Conservation (phyloP, 495 filamentous ascomycete species). For the Geoglossum glabrum region DNA sequence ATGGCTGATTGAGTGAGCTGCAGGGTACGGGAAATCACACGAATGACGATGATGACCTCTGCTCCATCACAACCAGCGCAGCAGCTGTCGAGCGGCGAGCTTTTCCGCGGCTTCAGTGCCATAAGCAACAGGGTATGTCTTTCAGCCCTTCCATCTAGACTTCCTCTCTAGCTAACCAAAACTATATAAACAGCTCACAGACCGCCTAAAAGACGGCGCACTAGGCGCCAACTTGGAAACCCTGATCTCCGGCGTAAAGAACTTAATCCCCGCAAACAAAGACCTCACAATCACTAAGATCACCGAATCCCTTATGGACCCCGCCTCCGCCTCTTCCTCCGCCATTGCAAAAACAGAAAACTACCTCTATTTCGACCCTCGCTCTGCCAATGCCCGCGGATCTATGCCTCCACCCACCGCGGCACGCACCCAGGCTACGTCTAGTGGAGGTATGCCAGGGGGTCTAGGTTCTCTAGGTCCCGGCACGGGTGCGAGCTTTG, state of each 20-base stretch:
- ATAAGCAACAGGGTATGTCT: conserved; percentile 46
- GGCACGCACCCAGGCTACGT: conserved; percentile 23
- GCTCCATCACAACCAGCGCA: conserved; percentile 45
- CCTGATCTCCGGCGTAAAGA: conserved; percentile 95
- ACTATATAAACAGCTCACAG: conserved; percentile 36
- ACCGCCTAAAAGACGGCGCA: conserved; percentile 79
- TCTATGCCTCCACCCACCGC: conserved; percentile 57
- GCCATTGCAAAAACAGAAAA: conserved; percentile 93
- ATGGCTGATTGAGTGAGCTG: conserved; percentile 7
- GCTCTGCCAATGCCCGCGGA: conserved; percentile 77
- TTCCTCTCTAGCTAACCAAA: background rate
- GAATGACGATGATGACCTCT: conserved; percentile 97
- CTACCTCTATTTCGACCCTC: conserved; percentile 97
- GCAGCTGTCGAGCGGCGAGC: conserved; percentile 42
- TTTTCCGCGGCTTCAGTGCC: conserved; percentile 76
- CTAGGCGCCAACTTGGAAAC: conserved; percentile 83
- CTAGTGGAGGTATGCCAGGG: conserved; percentile 21
- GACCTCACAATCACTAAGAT: conserved; percentile 96
- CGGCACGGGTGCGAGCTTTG: conserved; percentile 74
- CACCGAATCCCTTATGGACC: conserved; percentile 96
- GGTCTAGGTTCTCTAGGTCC: conserved; percentile 20
- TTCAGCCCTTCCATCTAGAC: background rate
- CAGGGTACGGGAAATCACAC: conserved; percentile 84
- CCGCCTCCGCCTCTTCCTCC: conserved; percentile 63
- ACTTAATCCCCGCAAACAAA: conserved; percentile 86